Conservation (phyloP, 495 filamentous ascomycete species). For the Annulohypoxylon stygium region DNA sequence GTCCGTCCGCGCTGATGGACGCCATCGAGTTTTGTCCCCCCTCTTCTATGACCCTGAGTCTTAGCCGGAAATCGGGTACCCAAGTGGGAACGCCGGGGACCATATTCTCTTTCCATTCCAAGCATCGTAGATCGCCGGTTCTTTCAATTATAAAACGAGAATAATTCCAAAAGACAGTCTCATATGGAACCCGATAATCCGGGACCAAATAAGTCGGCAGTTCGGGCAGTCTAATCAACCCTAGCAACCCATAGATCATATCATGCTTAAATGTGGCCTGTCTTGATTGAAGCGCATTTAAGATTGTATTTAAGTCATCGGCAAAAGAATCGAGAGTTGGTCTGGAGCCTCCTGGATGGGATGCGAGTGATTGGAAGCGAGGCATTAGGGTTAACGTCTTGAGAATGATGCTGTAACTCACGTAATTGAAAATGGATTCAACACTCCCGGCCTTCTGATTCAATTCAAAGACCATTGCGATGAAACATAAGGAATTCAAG, state of each 20-base stretch:
- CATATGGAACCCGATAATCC: background rate
- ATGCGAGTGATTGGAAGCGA: background rate
- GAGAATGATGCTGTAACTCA: background rate
- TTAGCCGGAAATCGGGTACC: background rate
- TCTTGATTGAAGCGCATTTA: background rate
- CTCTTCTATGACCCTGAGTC: background rate
- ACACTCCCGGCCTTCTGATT: background rate
- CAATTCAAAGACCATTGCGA: background rate
- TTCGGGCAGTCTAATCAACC: background rate
- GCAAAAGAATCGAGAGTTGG: background rate
- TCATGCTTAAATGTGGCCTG: background rate
- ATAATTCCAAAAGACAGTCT: background rate
- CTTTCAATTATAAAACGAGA: background rate
- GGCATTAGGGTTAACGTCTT: background rate
- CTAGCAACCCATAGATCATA: slow-evolving; percentile 1
- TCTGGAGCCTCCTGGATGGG: background rate
- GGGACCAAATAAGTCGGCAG: background rate
- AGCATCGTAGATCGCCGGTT: background rate
- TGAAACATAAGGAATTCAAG: background rate
- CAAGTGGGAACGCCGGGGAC: background rate
- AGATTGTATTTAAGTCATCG: background rate
- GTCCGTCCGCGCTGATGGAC: background rate
- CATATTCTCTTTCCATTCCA: background rate
- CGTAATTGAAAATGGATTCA: background rate
- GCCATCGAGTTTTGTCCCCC: background rate